These are phyloP conservation scores for Oryza longistaminata DNA, from an alignment of 176 grass and related monocot species.

Conservation along the genomic window DNA sequence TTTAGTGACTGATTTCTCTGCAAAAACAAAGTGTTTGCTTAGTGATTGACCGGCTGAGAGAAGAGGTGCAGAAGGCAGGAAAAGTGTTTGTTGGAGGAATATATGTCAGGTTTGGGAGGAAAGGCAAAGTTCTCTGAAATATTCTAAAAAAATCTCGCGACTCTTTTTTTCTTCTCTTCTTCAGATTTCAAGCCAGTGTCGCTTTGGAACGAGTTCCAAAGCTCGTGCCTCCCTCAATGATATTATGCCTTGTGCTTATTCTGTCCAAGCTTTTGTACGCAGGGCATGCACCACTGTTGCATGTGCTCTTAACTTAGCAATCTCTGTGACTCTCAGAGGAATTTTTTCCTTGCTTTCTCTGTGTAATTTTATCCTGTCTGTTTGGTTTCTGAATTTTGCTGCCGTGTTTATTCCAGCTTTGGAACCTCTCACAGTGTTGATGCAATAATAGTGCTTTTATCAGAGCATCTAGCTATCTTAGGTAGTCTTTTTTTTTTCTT, in stretches of 20 bases:
- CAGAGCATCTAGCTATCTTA: constrained; percentile 29
- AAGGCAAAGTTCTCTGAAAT: constrained; percentile 24
- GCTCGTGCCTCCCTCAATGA: constrained; percentile 30
- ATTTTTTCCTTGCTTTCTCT: neutral
- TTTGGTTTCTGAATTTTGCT: constrained; percentile 8
- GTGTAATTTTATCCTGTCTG: constrained; percentile 22
- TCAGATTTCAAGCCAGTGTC: neutral
- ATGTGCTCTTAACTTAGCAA: constrained; percentile 27
- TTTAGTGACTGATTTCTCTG: neutral
- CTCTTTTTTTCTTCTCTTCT: neutral
- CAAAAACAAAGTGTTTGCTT: neutral
- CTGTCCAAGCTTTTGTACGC: constrained; percentile 50
- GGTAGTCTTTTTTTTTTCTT: constrained; percentile 21
- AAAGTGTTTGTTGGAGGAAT: constrained; percentile 39
- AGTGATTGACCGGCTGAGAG: neutral
- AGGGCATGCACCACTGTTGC: constrained; percentile 27
- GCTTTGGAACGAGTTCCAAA: constrained; percentile 26
- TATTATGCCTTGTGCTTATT: constrained; percentile 57
- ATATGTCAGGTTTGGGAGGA: constrained; percentile 35
- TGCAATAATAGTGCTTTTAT: constrained; percentile 50
- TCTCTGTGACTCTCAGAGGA: constrained; percentile 23
- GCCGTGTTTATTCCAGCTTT: constrained; percentile 24
- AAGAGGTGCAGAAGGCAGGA: constrained; percentile 23
- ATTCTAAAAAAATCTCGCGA: constrained; percentile 34
- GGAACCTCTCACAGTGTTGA: constrained; percentile 37